Percentiles rank a stretch among this genome's conserved stretches.
Conservation (phyloP, 2,329 filamentous ascomycete species). For the Pestalotiopsis sp. region DNA sequence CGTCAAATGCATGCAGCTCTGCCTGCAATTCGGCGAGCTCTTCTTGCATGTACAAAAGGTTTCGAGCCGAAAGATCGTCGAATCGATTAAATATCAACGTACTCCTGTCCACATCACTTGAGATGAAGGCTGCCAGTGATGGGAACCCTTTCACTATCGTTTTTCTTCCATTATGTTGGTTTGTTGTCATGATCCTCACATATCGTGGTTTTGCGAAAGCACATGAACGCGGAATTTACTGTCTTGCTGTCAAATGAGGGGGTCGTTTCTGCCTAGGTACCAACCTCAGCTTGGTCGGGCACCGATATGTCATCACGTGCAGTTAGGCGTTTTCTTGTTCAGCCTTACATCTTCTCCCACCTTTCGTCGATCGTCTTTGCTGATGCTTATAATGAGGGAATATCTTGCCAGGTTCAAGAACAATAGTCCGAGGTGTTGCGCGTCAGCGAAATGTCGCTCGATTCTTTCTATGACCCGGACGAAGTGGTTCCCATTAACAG, state of each 20-base stretch:
- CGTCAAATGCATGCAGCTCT: not conserved
- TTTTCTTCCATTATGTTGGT: not conserved
- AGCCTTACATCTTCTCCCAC: not conserved
- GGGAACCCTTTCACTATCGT: not conserved
- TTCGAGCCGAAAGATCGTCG: not conserved
- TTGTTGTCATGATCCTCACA: not conserved
- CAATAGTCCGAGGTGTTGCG: not conserved
- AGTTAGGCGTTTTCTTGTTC: not conserved
- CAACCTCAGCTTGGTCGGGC: not conserved
- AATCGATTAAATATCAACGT: not conserved
- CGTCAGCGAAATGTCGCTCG: not conserved
- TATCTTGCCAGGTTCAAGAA: not conserved
- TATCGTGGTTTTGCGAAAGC: not conserved
- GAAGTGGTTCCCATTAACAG: not conserved
- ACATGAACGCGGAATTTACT: not conserved
- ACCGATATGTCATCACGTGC: not conserved
- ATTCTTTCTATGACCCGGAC: not conserved
- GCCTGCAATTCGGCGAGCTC: not conserved
- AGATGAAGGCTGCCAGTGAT: not conserved
- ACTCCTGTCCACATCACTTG: not conserved
- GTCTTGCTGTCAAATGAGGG: not conserved
- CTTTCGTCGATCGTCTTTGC: not conserved
- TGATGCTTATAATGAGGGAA: not conserved
- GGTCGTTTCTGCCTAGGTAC: not conserved
- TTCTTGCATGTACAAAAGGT: not conserved